Conservation (phyloP, 2,329 filamentous ascomycete genomes). For the Rhynchosporium secalis region DNA sequence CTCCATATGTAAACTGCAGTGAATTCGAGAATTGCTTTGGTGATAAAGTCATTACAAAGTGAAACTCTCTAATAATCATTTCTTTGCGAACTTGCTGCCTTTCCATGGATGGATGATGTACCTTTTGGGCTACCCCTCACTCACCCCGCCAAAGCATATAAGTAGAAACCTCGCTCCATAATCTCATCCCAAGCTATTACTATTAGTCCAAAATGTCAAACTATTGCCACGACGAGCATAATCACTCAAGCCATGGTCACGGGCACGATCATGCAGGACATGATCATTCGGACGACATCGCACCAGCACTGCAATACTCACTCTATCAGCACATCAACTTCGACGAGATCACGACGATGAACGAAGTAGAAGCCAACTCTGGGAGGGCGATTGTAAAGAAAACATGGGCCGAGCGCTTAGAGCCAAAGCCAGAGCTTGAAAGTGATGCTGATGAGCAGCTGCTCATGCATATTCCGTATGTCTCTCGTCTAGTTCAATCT, state of each 20-base stretch:
- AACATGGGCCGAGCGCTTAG: slow-evolving; percentile 81
- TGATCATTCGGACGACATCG: slow-evolving; percentile 90
- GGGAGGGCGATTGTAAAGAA: slow-evolving; percentile 82
- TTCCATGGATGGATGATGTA: not conserved
- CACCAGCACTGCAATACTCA: slow-evolving; percentile 84
- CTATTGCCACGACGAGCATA: slow-evolving; percentile 50
- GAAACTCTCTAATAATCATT: not conserved
- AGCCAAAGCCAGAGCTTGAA: slow-evolving; percentile 70
- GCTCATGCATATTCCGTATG: slow-evolving; percentile 87
- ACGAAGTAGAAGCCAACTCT: slow-evolving; percentile 69
- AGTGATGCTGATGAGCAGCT: slow-evolving; percentile 92
- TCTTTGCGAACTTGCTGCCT: not conserved
- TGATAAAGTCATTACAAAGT: not conserved
- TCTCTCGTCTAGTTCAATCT: slow-evolving; percentile 26
- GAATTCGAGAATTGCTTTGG: no score
- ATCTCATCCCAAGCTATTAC: not conserved
- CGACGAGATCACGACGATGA: slow-evolving; percentile 78
- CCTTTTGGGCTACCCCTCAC: slow-evolving; percentile 24
- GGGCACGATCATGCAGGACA: slow-evolving; percentile 73
- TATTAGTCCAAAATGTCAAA: slow-evolving; percentile 40
- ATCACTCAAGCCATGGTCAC: slow-evolving; percentile 45
- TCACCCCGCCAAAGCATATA: slow-evolving; percentile 26
- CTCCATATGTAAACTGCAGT: no score
- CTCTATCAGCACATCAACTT: slow-evolving; percentile 94
- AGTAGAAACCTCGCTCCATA: not conserved